Conservation (phyloP, 2,329 filamentous ascomycete genomes). For the Calonectria pseudoturangicola region DNA sequence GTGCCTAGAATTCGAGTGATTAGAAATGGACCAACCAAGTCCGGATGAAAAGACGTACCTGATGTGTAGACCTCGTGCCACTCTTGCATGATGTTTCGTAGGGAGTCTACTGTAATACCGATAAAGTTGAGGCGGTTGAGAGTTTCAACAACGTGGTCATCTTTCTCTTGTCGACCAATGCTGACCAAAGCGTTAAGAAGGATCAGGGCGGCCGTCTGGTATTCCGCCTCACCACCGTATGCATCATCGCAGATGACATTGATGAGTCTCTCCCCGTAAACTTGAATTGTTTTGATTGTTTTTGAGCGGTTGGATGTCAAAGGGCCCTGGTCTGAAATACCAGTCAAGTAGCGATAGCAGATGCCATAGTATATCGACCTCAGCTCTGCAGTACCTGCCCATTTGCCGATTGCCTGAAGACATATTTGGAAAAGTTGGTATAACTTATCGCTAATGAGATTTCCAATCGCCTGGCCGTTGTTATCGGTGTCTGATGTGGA, state of each 20-base stretch:
- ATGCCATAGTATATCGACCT: conserved; percentile 94
- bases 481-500: conserved; percentile 61
- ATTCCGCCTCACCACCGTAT: conserved; percentile 86
- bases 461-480: conserved; percentile 72
- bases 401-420: conserved; percentile 85
- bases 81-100: conserved; percentile 85
- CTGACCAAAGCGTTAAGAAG: conserved; percentile 87
- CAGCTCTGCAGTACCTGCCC: conserved; percentile 81
- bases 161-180: conserved; percentile 82
- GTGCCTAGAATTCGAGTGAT: conserved; percentile 56
- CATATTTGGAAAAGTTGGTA: conserved; percentile 94
- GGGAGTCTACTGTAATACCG: conserved; percentile 90
- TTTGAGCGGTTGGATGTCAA: conserved; percentile 70
- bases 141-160: conserved; percentile 84
- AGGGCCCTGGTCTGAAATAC: conserved; percentile 75
- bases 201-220: conserved; percentile 89
- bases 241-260: conserved; percentile 95
- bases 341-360: conserved; percentile 88
- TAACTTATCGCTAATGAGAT: conserved; percentile 90
- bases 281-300: conserved; percentile 82
- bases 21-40: conserved; percentile 38
- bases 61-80: conserved; percentile 74
- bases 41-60: conserved; percentile 66
- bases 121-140: conserved; percentile 93
- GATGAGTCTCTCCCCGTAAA: conserved; percentile 85